Evolutionary conservation across 306 rosid species (phyloP), one percentile per base, ranked within the genome.

Genomic region (Mimosa pudica): DNA sequence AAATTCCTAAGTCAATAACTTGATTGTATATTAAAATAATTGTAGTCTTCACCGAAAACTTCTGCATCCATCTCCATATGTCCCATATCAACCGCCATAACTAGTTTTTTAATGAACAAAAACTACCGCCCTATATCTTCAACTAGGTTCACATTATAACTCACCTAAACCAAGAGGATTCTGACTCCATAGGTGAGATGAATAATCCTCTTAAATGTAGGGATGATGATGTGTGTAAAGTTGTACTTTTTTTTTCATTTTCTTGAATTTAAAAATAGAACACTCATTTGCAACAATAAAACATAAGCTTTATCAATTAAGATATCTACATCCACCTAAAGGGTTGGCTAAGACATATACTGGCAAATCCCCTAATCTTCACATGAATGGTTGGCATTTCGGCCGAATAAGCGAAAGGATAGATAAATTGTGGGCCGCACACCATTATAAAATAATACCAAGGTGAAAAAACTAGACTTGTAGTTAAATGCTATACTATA

Each of bases 81-180:
- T 65, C 51, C 80, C 41, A 65, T 65, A 11, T 48, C 71, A n/a
- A 61, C 42, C 16, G 80, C 51, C 73, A 48, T 36, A 11, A n/a
- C 49, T 35, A 17, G 64, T 52, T 76, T 76, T 76, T 76, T 61
- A 76, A 74, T 57, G 38, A 70, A 24, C 42, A 74, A 36, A 71
- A 49, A 6, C 24, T 55, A 44, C 78, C 80, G 74, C 55, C 73
- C 73, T 4, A 17, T 69, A 33, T 68, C 51, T 8, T 42, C 73
- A 44, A 66, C 12, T 16, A 38, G 71, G 30, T 36, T 66, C 47
- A 24, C 71, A 14, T 66, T 66, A 16, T 17, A 47, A 66, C 17
- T 36, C 20, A 16, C 30, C 47, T 2, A 66, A 66, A 66, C 35
- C 72, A 66, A 66, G 12, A 66, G 24, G 48, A 3, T 17, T 4